Conservation (phyloP, 208 protist genomes). For the Lotmaria passim region DNA sequence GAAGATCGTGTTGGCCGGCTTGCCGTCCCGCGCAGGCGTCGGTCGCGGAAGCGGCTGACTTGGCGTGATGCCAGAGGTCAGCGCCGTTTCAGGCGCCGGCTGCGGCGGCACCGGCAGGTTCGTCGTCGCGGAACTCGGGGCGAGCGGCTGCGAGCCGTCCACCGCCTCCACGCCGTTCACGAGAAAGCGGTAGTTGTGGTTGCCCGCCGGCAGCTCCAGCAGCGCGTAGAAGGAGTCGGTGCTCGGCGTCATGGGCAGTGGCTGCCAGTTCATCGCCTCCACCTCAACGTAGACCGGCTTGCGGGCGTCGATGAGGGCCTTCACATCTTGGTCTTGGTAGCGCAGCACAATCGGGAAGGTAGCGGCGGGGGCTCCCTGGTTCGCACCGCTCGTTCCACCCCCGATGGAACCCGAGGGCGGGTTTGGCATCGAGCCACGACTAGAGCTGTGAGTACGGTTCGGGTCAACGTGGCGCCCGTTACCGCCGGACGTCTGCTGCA, state of each 20-base stretch:
- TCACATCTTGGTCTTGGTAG: slow-evolving; percentile 74
- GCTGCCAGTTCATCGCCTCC: slow-evolving; percentile 73
- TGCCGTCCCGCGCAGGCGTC: slow-evolving; percentile 47
- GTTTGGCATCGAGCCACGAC: slow-evolving; percentile 17
- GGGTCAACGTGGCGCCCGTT: slow-evolving; percentile 34
- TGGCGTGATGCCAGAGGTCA: slow-evolving; percentile 8
- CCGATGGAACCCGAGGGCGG: slow-evolving; percentile 13
- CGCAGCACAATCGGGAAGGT: slow-evolving; percentile 81
- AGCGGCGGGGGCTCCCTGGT: neutral
- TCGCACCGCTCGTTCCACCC: neutral
- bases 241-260: slow-evolving; percentile 81
- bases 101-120: slow-evolving; percentile 23
- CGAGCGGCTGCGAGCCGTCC: slow-evolving; percentile 76
- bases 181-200: slow-evolving; percentile 85
- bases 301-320: slow-evolving; percentile 45
- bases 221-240: slow-evolving; percentile 88
- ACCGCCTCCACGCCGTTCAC: slow-evolving; percentile 72
- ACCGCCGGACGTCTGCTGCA: slow-evolving; percentile 30
- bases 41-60: slow-evolving; percentile 39
- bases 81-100: neutral
- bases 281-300: slow-evolving; percentile 62
- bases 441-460: slow-evolving; percentile 12
- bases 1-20: slow-evolving; percentile 69
- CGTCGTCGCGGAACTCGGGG: slow-evolving; percentile 21
- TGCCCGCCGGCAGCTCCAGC: slow-evolving; percentile 73